These are phyloP conservation scores for Myxozyma udenii DNA, from an alignment of 805 yeast species.

Conservation along the genomic window DNA sequence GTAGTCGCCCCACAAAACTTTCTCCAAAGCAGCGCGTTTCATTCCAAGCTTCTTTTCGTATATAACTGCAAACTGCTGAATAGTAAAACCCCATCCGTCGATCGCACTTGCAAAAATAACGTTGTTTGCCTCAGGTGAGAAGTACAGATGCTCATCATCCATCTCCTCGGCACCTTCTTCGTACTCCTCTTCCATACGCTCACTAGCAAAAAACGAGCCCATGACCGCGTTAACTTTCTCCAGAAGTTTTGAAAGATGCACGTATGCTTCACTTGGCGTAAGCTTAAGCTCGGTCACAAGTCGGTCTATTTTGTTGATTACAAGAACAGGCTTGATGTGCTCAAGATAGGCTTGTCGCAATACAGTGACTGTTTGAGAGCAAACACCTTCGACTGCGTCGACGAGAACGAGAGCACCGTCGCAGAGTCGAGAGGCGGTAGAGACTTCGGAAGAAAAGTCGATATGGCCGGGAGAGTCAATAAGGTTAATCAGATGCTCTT, in stretches of 20 bases:
- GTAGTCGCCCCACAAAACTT: constrained; percentile 95
- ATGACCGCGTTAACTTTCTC: constrained; percentile 94
- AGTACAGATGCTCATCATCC: constrained; percentile 78
- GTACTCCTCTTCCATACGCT: constrained; percentile 71
- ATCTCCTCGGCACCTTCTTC: constrained; percentile 56
- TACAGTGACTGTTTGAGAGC: constrained; percentile 95
- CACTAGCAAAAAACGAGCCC: constrained; percentile 90
- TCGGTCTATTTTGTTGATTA: constrained; percentile 87
- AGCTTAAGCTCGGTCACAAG: constrained; percentile 76
- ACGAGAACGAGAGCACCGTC: constrained; percentile 95
- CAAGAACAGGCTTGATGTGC: constrained; percentile 79
- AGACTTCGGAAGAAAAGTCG: constrained; percentile 93
- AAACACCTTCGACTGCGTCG: constrained; percentile 97
- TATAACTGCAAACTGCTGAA: constrained; percentile 82
- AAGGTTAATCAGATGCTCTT: constrained; percentile 81
- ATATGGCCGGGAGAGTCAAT: constrained; percentile 99
- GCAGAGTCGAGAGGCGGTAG: constrained; percentile 91
- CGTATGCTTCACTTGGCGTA: constrained; percentile 79
- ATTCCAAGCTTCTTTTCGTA: constrained; percentile 83
- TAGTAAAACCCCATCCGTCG: constrained; percentile 97
- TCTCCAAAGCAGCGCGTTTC: constrained; percentile 70
- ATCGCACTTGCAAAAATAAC: constrained; percentile 87
- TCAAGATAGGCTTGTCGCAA: constrained; percentile 95
- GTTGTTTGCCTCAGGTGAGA: constrained; percentile 81
- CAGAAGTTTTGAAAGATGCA: constrained; percentile 69